Percentiles rank a stretch among this genome's conserved stretches.
These are phyloP conservation scores for Cerioporus squamosus DNA, from an alignment of 1,284 basidiomycete genomes.

Conservation along the genomic window DNA sequence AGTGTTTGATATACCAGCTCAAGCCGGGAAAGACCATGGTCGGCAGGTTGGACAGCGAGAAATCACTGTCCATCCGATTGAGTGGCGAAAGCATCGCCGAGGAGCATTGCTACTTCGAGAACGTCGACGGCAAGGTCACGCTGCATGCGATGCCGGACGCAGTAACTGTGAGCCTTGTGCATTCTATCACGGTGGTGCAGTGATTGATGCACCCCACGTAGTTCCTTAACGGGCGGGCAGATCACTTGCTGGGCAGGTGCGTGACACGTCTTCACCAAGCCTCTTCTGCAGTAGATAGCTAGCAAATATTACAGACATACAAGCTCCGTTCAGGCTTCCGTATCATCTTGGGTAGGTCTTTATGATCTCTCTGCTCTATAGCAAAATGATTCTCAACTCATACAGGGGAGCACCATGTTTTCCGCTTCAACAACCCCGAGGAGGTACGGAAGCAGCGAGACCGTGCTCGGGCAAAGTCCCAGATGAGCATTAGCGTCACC, in stretches of 20 bases:
- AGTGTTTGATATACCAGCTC: slow-evolving; percentile 94
- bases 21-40: slow-evolving; percentile 85
- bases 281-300: not conserved
- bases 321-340: slow-evolving; percentile 92
- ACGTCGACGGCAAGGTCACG: slow-evolving; percentile 84
- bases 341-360: slow-evolving; percentile 82
- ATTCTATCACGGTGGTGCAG: slow-evolving; percentile 1
- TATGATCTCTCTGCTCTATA: not conserved
- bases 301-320: slow-evolving; percentile 53
- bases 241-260: slow-evolving; percentile 74
- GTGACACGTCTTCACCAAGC: slow-evolving; percentile 19
- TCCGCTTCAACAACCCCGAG: slow-evolving; percentile 96
- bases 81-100: slow-evolving; percentile 92
- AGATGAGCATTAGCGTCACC: slow-evolving; percentile 64
- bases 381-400: no score
- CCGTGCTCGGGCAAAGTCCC: slow-evolving; percentile 72
- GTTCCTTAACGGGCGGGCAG: slow-evolving; percentile 94
- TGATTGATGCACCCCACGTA: slow-evolving; percentile 34
- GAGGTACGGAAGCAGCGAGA: slow-evolving; percentile 91
- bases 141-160: slow-evolving; percentile 80
- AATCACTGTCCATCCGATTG: slow-evolving; percentile 86
- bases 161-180: slow-evolving; percentile 66
- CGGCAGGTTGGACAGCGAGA: slow-evolving; percentile 81
- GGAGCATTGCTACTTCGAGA: slow-evolving; percentile 93
- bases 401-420: slow-evolving; percentile 94